phyloP scores from a whole-genome alignment of 2,329 filamentous ascomycete genomes.

The Fonsecaea monophora region DNA sequence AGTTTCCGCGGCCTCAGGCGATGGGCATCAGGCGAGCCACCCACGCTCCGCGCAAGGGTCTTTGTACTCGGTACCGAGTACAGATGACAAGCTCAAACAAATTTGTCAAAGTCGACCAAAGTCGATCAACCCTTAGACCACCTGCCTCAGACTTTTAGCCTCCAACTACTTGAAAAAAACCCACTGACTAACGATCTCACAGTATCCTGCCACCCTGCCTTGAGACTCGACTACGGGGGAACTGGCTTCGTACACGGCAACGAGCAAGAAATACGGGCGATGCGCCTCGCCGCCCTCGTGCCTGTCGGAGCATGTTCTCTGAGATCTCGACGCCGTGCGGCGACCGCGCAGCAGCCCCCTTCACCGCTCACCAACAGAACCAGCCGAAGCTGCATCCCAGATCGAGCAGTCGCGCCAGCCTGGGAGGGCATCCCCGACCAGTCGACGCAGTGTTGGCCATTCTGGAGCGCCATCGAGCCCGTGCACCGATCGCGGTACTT shows the following conservation, averaged over 20 bases:
- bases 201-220: too few relatives aligned
- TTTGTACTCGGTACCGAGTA: too few relatives aligned
- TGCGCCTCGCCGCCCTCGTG: slow-evolving; percentile 46
- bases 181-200: too few relatives aligned
- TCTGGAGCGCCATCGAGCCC: slow-evolving; percentile 53
- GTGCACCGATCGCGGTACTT: slow-evolving; percentile 50
- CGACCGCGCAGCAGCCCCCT: slow-evolving; percentile 54
- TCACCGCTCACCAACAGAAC: slow-evolving; percentile 58
- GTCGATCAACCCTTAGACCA: not conserved
- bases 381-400: slow-evolving; percentile 67
- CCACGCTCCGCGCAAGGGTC: not conserved
- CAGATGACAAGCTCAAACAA: not conserved
- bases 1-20: not conserved
- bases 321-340: slow-evolving; percentile 62
- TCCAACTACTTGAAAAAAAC: too few relatives aligned
- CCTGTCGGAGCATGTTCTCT: slow-evolving; percentile 61
- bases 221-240: too few relatives aligned
- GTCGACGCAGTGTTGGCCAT: slow-evolving; percentile 53
- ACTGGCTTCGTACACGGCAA: slow-evolving; percentile 35
- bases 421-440: slow-evolving; percentile 49
- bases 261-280: slow-evolving; percentile 48
- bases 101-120: not conserved
- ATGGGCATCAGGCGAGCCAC: not conserved
- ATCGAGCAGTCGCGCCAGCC: slow-evolving; percentile 57
- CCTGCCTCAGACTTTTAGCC: too few relatives aligned